phyloP scores from a whole-genome alignment of 306 rosid genomes.

The Hylodesmum podocarpum region DNA sequence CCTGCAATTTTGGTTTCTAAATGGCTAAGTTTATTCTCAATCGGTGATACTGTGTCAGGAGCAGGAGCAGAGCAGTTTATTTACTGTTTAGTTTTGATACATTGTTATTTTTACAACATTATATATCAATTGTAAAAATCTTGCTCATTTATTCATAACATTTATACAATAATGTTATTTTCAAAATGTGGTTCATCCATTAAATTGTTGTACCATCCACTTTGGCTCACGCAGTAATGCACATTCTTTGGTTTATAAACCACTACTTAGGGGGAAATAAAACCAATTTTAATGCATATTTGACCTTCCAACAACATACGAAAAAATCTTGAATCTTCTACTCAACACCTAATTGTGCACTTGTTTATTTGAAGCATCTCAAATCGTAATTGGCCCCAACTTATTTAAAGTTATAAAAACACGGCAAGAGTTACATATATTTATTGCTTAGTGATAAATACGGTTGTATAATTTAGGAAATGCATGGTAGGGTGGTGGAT shows the following conservation, averaged over 20 bases:
- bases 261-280: no score
- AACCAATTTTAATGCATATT: no score
- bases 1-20: slow-evolving; percentile 77
- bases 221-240: background rate
- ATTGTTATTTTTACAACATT: no score
- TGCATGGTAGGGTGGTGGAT: background rate
- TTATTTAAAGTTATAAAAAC: no score
- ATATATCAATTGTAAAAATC: no score
- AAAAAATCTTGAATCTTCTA: no score
- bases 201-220: slow-evolving; percentile 5
- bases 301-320: no score
- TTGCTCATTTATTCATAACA: slow-evolving; percentile 39
- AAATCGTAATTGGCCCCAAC: no score
- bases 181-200: slow-evolving; percentile 21
- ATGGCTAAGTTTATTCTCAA: slow-evolving; percentile 19
- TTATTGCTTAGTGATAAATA: background rate
- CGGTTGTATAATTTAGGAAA: background rate
- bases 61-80: slow-evolving; percentile 28
- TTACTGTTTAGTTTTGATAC: slow-evolving; percentile 29
- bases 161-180: slow-evolving; percentile 35
- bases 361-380: no score
- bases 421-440: background rate
- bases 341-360: no score
- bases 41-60: slow-evolving; percentile 26
- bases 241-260: no score